These are phyloP conservation scores for Cadophora sp. DNA, from an alignment of 2,329 filamentous ascomycete species.

Conservation along the genomic window DNA sequence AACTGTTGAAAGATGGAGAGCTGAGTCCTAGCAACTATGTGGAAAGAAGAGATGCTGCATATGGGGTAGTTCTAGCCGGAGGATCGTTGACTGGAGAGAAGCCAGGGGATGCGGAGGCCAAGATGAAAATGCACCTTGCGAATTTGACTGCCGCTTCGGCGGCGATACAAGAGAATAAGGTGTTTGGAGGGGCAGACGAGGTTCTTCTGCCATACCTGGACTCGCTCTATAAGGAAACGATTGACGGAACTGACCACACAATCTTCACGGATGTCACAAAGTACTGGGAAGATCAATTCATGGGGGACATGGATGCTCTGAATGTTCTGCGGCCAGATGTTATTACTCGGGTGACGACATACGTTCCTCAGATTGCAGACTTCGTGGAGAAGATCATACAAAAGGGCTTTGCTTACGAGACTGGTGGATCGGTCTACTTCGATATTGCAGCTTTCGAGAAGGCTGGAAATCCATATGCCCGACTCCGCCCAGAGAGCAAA, in stretches of 20 bases:
- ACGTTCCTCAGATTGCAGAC: conserved; percentile 82
- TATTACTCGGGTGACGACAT: conserved; percentile 90
- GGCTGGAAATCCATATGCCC: conserved; percentile 83
- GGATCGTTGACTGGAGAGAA: conserved; percentile 62
- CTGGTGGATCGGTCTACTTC: conserved; percentile 91
- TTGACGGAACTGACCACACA: conserved; percentile 66
- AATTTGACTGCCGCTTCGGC: conserved; percentile 49
- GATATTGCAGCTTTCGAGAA: conserved; percentile 88
- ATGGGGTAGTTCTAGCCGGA: conserved; percentile 61
- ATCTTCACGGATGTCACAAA: conserved; percentile 89
- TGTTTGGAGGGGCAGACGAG: conserved; percentile 64
- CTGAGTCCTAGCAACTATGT: conserved; percentile 59
- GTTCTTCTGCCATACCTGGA: conserved; percentile 87
- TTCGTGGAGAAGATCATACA: conserved; percentile 73
- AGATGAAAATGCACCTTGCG: conserved; percentile 76
- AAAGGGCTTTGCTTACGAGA: conserved; percentile 85
- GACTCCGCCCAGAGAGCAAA: conserved; percentile 83
- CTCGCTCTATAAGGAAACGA: conserved; percentile 65
- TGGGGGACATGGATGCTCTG: conserved; percentile 83
- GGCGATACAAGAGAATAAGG: conserved; percentile 55
- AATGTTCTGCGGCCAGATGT: conserved; percentile 86
- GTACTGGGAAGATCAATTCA: conserved; percentile 87
- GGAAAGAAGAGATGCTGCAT: conserved; percentile 56
- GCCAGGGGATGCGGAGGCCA: conserved; percentile 66
- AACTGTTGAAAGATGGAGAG: conserved; percentile 52